These are phyloP conservation scores for Plantago coronopus DNA, from an alignment of 305 asterid species.

Conservation along the genomic window DNA sequence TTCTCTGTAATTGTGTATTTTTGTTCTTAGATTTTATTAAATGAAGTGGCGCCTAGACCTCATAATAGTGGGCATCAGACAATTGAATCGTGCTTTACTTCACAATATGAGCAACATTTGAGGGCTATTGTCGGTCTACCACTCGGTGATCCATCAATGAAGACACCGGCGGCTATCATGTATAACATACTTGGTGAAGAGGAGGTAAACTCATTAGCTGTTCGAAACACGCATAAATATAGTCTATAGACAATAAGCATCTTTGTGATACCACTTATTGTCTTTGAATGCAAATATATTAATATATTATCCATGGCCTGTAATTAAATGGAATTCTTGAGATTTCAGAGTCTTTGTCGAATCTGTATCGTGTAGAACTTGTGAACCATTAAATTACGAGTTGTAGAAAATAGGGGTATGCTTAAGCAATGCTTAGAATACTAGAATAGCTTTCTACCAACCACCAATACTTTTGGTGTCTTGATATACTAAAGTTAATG, in stretches of 20 bases:
- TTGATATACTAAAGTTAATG: slow-evolving; percentile 16
- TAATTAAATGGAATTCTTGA: no score
- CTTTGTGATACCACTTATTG: no score
- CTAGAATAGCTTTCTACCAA: slow-evolving; percentile 10
- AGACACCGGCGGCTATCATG: slow-evolving; percentile 76
- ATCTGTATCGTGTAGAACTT: no score
- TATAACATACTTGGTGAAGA: slow-evolving; percentile 91
- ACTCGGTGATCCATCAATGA: slow-evolving; percentile 95
- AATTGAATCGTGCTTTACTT: slow-evolving; percentile 81
- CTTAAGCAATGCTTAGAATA: no score
- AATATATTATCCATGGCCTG: no score
- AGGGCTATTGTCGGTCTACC: slow-evolving; percentile 95
- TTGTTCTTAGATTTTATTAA: slow-evolving; percentile 63
- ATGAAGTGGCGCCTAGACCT: slow-evolving; percentile 99
- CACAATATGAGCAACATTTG: slow-evolving; percentile 93
- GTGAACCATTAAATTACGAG: no score
- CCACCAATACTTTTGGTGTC: slow-evolving; percentile 1
- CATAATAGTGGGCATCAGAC: slow-evolving; percentile 98
- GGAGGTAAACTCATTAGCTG: slow-evolving; percentile 44
- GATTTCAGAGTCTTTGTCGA: no score
- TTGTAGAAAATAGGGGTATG: no score
- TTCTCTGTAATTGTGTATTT: slow-evolving; percentile 18
- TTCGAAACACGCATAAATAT: neutral
- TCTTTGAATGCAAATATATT: no score
- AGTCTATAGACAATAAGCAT: neutral